A percentile compares a stretch with the other conserved stretches of the same genome.
These are phyloP conservation scores for Xylaria telfairii DNA, from an alignment of 495 filamentous ascomycete species.

Conservation along the genomic window DNA sequence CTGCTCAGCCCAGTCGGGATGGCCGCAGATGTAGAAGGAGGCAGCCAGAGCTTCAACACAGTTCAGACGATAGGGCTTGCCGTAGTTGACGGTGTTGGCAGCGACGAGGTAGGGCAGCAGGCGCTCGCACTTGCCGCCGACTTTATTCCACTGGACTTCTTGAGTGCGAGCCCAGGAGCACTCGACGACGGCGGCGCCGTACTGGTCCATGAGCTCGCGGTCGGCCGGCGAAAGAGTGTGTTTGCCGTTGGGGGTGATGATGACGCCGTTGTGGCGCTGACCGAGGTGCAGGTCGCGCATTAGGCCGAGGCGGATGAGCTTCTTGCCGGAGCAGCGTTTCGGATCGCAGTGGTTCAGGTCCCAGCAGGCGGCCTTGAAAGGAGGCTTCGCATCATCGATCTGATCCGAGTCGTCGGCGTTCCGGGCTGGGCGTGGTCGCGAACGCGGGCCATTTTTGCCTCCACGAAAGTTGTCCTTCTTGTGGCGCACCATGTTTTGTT, in stretches of 20 bases:
- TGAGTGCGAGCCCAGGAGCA: conserved; percentile 93
- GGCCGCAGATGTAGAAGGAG: conserved; percentile 89
- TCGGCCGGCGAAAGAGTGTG: conserved; percentile 81
- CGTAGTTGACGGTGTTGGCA: conserved; percentile 97
- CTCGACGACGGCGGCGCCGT: conserved; percentile 94
- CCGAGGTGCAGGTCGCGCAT: conserved; percentile 94
- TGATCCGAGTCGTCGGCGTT: conserved; percentile 51
- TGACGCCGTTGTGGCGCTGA: conserved; percentile 86
- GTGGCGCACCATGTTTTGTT: conserved; percentile 77
- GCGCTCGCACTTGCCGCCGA: conserved; percentile 94
- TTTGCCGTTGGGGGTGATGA: conserved; percentile 95
- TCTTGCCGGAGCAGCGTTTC: conserved; percentile 94
- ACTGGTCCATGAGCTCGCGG: conserved; percentile 76
- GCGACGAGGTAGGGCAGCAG: conserved; percentile 94
- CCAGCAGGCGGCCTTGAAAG: conserved; percentile 95
- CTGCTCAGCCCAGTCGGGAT: conserved; percentile 85
- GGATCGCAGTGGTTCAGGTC: conserved; percentile 97
- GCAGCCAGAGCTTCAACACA: conserved; percentile 95
- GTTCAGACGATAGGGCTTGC: conserved; percentile 90
- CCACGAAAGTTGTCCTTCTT: conserved; percentile 86
- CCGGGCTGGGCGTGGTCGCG: conserved; percentile 37
- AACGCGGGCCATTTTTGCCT: conserved; percentile 64
- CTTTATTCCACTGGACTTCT: conserved; percentile 88
- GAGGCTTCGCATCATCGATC: conserved; percentile 53
- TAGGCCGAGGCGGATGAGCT: conserved; percentile 85